Evolutionary conservation across 1,284 basidiomycete species (phyloP).

Genomic region (Fistulina hepatica): DNA sequence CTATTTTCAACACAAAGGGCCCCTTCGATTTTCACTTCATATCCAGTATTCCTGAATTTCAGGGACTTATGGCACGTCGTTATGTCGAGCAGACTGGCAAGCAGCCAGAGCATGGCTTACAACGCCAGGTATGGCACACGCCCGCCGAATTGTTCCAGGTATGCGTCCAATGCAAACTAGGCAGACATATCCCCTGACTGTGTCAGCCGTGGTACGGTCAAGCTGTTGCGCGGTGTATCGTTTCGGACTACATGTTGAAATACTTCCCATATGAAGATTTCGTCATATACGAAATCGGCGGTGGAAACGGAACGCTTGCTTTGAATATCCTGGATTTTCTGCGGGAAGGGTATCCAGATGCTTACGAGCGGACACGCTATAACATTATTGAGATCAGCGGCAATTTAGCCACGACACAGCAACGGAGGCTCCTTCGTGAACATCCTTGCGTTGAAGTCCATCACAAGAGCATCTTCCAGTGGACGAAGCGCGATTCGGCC

Average conservation of each 20-base stretch:
- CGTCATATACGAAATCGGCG: conserved; percentile 94
- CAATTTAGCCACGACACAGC: conserved; percentile 69
- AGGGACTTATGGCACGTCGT: conserved; percentile 66
- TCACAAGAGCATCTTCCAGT: conserved; percentile 83
- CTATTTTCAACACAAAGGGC: conserved; percentile 69
- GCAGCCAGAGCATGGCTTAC: conserved; percentile 58
- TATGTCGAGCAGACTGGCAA: conserved; percentile 64
- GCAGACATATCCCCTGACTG: background rate
- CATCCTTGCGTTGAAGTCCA: conserved; percentile 63
- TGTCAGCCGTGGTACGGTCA: conserved; percentile 86
- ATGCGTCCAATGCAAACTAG: conserved; percentile 19
- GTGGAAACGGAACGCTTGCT: conserved; percentile 93
- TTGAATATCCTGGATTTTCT: conserved; percentile 80
- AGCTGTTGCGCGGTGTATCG: conserved; percentile 80
- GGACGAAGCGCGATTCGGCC: conserved; percentile 65
- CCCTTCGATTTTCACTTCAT: conserved; percentile 65
- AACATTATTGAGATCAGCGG: conserved; percentile 90
- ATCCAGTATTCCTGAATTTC: conserved; percentile 66
- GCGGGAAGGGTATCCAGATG: conserved; percentile 71
- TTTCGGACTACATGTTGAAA: conserved; percentile 86
- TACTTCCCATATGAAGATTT: conserved; percentile 95
- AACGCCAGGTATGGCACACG: conserved; percentile 96
- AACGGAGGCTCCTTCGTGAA: conserved; percentile 39
- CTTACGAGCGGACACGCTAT: conserved; percentile 86
- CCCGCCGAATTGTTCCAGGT: conserved; percentile 98